Base-by-base conservation (phyloP, 371 early-diverging fungal genomes). In the Rhizopus delemar region DNA sequence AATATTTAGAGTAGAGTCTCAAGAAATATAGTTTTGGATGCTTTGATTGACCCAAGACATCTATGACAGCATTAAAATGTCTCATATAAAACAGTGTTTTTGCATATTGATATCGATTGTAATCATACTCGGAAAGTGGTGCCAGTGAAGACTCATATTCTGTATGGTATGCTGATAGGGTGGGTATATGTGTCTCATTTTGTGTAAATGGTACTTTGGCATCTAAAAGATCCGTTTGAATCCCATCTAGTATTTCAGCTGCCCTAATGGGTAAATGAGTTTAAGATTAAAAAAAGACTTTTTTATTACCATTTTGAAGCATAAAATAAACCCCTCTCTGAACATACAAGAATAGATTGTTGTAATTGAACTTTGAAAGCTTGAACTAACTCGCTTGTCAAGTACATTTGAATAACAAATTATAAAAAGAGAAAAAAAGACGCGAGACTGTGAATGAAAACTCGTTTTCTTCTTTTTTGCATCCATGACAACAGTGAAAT, bases 1-100 rank as follows among this genome's bases (percentile, higher is more conserved):
- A 62, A 62, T 84, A 89, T 62, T 79, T 81, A 7, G 92, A 71
- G 64, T 92, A 93, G 5, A 89, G 73, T 45, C 84, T 70, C 45
- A 92, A 63, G 63, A 92, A 93, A 55, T 73, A 64, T 8, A 85
- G 75, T 45, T 82, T 81, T 4, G 80, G 71, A 8, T 76, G 69
- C 2, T 38, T 56, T 39, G 82, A 82, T 8, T 72, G 75, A 46
- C 78, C 67, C 15, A 92, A 69, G 1, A 77, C 55, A 41, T 68
- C 71, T 0, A 78, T 76, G 31, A 82, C 87, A 8, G 87, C 78
- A 64, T 87, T 85, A 58, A 80, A 89, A 55, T 93, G 87, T 56
- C 87, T 81, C 57, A 85, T 62, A 41, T 91, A 86, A 60, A 92
- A 93, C 34, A 86, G 76, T 3, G 86, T 68, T 65, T 88, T 89